These are phyloP conservation scores for Physaria fendleri DNA, from an alignment of 345 rosid genomes.

Conservation along the genomic window DNA sequence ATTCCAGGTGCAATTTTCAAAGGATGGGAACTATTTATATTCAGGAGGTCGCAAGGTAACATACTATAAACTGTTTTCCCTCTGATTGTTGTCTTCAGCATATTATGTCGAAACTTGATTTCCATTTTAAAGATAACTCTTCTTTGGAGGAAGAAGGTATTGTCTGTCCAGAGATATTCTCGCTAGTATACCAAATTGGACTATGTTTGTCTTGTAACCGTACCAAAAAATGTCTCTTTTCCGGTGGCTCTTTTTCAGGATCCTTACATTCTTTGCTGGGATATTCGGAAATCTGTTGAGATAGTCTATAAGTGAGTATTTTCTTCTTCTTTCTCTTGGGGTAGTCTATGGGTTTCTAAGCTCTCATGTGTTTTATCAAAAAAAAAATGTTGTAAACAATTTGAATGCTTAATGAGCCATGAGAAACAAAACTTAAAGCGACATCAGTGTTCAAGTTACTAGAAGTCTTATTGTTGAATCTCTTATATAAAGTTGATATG, in stretches of 20 bases:
- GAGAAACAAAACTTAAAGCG: neutral
- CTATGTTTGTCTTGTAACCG: neutral
- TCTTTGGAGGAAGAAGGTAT: neutral
- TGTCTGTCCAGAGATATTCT: neutral
- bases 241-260: conserved; percentile 41
- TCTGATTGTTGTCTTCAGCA: neutral
- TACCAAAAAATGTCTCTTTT: neutral
- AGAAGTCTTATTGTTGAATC: neutral
- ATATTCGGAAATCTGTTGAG: conserved; percentile 76
- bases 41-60: conserved; percentile 92
- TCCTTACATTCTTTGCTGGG: conserved; percentile 96
- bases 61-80: neutral
- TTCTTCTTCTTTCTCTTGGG: neutral
- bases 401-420: neutral
- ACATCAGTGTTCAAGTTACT: neutral
- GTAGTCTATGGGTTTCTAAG: neutral
- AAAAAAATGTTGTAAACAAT: neutral
- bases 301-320: conserved; percentile 79
- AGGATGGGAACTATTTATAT: conserved; percentile 88
- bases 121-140: neutral
- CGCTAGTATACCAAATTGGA: neutral
- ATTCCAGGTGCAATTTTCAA: conserved; percentile 82
- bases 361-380: neutral
- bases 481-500: neutral
- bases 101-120: neutral